Evolutionary conservation across 306 rosid species (phyloP).

Genomic region (Glycine tomentella): DNA sequence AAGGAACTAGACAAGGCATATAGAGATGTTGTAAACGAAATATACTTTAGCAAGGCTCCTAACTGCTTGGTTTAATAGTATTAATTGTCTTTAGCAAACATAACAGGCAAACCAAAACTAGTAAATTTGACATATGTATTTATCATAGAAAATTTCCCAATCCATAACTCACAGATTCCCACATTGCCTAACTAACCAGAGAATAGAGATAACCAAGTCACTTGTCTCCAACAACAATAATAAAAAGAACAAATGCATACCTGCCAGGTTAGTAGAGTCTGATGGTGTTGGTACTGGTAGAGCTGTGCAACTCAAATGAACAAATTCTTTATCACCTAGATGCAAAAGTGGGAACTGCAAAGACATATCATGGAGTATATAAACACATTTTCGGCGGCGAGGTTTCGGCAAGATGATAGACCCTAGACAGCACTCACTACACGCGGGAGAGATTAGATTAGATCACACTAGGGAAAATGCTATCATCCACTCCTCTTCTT

Average conservation of each 20-base stretch:
- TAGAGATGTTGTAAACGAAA: neutral
- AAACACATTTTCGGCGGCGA: too few species aligned
- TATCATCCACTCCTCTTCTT: too few species aligned
- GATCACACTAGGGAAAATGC: too few species aligned
- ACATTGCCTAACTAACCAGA: neutral
- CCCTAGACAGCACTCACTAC: too few species aligned
- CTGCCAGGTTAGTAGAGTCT: slow-evolving; percentile 67
- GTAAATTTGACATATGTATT: neutral
- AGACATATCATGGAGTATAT: too few species aligned
- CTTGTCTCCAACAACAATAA: neutral
- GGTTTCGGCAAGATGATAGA: too few species aligned
- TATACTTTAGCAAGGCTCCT: neutral
- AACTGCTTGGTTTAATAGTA: neutral
- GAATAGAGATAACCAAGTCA: slow-evolving; percentile 16
- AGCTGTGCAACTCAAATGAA: slow-evolving; percentile 69
- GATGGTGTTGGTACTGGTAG: slow-evolving; percentile 50
- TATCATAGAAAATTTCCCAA: too few species aligned
- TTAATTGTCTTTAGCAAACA: neutral
- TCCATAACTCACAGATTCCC: neutral
- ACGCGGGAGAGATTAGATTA: too few species aligned
- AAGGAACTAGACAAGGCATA: neutral
- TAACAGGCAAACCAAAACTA: neutral
- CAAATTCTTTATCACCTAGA: slow-evolving; percentile 58
- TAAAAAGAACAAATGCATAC: slow-evolving; percentile 48
- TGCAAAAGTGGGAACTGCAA: slow-evolving; percentile 63